phyloP scores from a whole-genome alignment of 2,329 filamentous ascomycete genomes.

The Phialophora verrucosa region DNA sequence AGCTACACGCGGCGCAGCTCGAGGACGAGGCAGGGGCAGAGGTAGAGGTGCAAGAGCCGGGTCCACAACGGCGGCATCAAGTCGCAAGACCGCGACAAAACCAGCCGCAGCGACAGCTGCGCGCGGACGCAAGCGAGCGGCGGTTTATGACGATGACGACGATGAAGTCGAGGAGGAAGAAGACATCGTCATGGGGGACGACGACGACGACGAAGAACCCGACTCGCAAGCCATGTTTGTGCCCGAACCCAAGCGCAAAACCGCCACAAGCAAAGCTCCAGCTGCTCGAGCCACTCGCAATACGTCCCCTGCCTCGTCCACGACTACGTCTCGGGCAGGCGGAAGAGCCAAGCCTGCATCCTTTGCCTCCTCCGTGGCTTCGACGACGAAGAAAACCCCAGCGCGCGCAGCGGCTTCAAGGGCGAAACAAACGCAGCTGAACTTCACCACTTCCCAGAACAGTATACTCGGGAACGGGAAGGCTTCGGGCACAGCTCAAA shows the following conservation, averaged over 20 bases:
- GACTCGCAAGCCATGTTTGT: conserved; percentile 41
- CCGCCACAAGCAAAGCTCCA: conserved; percentile 24
- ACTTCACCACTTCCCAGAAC: conserved; percentile 49
- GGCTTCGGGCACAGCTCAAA: conserved; percentile 29
- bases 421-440: conserved; percentile 48
- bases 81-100: conserved; percentile 46
- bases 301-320: conserved; percentile 8
- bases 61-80: conserved; percentile 46
- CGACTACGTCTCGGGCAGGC: conserved; percentile 7
- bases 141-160: conserved; percentile 45
- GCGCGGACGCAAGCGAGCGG: conserved; percentile 43
- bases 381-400: conserved; percentile 47
- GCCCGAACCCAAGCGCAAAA: conserved; percentile 29
- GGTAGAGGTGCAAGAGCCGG: conserved; percentile 52
- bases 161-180: conserved; percentile 37
- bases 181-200: conserved; percentile 50
- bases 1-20: conserved; percentile 46
- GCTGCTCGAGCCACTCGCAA: conserved; percentile 10
- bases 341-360: conserved; percentile 13
- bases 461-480: conserved; percentile 38
- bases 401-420: conserved; percentile 39
- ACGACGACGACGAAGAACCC: conserved; percentile 44
- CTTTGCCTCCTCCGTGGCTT: conserved; percentile 11
- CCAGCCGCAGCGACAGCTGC: conserved; percentile 40
- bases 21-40: conserved; percentile 56